phyloP scores from a whole-genome alignment of 495 filamentous ascomycete genomes.

The Oleoguttula mirabilis region DNA sequence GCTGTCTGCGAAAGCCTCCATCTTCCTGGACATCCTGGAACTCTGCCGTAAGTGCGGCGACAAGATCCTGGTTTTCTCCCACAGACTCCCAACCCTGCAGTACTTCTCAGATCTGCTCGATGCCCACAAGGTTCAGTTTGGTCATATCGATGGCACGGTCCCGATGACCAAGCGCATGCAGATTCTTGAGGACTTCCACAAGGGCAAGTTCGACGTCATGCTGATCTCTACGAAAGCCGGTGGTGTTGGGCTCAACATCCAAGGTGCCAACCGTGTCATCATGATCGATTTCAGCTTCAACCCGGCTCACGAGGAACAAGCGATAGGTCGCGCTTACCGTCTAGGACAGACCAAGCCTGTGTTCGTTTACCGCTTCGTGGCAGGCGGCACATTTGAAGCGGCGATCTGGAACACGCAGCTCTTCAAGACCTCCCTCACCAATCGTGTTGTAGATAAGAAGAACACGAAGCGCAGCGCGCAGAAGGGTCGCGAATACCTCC shows the following conservation, averaged over 20 bases:
- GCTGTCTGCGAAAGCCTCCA: slow-evolving; percentile 40
- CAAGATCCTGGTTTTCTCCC: slow-evolving; percentile 70
- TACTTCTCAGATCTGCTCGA: slow-evolving; percentile 49
- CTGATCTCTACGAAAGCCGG: slow-evolving; percentile 88
- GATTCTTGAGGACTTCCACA: slow-evolving; percentile 80
- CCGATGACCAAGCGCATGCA: slow-evolving; percentile 73
- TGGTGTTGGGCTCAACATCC: slow-evolving; percentile 82
- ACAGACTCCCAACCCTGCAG: slow-evolving; percentile 55
- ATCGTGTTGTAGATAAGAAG: slow-evolving; percentile 72
- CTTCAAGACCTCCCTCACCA: slow-evolving; percentile 71
- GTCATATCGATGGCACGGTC: slow-evolving; percentile 73
- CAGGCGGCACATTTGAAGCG: slow-evolving; percentile 70
- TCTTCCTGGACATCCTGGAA: slow-evolving; percentile 54
- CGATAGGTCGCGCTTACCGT: slow-evolving; percentile 76
- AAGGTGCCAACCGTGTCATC: slow-evolving; percentile 74
- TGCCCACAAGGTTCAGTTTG: slow-evolving; percentile 49
- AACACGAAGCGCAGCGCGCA: slow-evolving; percentile 48
- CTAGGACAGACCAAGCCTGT: slow-evolving; percentile 75
- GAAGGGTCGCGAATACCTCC: slow-evolving; percentile 42
- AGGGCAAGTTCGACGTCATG: slow-evolving; percentile 72
- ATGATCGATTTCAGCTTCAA: slow-evolving; percentile 79
- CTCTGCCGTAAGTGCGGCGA: slow-evolving; percentile 49
- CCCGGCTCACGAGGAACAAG: slow-evolving; percentile 74
- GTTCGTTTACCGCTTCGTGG: slow-evolving; percentile 74
- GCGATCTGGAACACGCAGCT: slow-evolving; percentile 55